phyloP scores from a whole-genome alignment of 2,329 filamentous ascomycete genomes.

The Aspergillus sp. region DNA sequence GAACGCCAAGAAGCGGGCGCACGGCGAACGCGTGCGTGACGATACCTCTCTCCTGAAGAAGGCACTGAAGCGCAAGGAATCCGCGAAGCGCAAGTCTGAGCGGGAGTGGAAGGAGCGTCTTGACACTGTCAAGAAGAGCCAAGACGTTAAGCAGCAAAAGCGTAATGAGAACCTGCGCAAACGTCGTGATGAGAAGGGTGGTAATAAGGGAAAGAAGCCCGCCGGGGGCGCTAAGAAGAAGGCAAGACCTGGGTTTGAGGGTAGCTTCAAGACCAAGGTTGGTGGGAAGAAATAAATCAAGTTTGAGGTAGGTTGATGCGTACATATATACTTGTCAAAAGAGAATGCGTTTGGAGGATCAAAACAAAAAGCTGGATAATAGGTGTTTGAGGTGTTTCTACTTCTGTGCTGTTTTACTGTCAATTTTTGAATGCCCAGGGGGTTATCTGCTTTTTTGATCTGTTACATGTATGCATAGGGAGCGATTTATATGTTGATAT shows the following conservation, averaged over 20 bases:
- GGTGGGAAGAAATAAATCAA: conserved; percentile 33
- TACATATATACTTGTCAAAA: not conserved
- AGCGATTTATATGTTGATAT: conserved; percentile 20
- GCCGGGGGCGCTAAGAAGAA: conserved; percentile 40
- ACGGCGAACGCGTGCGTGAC: conserved; percentile 83
- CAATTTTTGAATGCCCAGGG: not conserved
- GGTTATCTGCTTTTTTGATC: conserved; percentile 9
- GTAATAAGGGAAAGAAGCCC: conserved; percentile 41
- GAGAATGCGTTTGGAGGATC: not conserved
- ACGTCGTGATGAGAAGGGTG: conserved; percentile 66
- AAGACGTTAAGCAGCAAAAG: conserved; percentile 75
- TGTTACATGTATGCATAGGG: conserved; percentile 21
- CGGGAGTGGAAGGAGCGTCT: conserved; percentile 74
- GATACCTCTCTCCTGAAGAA: conserved; percentile 86
- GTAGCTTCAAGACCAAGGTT: conserved; percentile 57
- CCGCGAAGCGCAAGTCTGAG: conserved; percentile 82
- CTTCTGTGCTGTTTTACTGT: not conserved
- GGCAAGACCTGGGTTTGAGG: conserved; percentile 62
- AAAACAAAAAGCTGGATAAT: conserved; percentile 2
- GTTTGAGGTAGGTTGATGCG: not conserved
- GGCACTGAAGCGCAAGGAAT: conserved; percentile 87
- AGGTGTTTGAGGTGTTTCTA: conserved; percentile 12
- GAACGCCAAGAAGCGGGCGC: conserved; percentile 77
- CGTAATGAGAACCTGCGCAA: conserved; percentile 70
- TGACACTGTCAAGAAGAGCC: conserved; percentile 65